A percentile compares a stretch with the other conserved stretches of the same genome.
phyloP scores from a whole-genome alignment of 441 rosid genomes.

The Erysimum cheiri region DNA sequence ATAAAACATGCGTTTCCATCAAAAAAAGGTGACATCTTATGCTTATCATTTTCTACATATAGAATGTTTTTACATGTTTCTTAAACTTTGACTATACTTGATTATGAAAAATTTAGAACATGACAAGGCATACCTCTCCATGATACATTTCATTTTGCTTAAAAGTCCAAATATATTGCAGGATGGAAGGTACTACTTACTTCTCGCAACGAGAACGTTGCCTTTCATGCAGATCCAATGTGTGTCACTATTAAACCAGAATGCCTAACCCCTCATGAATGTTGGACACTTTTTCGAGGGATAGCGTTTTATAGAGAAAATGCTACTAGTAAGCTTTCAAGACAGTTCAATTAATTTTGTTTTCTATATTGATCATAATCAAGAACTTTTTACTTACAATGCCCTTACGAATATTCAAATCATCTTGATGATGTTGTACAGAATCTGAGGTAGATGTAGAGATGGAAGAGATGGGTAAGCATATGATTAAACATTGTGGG shows the following conservation, averaged over 20 bases:
- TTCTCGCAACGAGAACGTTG: conserved; percentile 30
- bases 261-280: conserved; percentile 20
- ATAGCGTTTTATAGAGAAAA: conserved; percentile 25
- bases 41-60: not conserved
- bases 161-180: not conserved
- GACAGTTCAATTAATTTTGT: not conserved
- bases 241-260: conserved; percentile 25
- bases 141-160: not conserved
- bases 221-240: conserved; percentile 25
- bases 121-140: no score
- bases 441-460: not conserved
- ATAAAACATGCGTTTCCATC: conserved; percentile 27
- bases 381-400: not conserved
- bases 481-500: conserved; percentile 4
- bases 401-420: not conserved
- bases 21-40: conserved; percentile 1
- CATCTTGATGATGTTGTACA: not conserved
- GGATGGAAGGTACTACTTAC: conserved; percentile 40
- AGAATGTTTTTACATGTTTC: no score
- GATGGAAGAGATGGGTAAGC: conserved; percentile 18
- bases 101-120: not conserved
- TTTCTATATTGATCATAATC: no score
- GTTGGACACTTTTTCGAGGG: conserved; percentile 32
- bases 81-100: not conserved
- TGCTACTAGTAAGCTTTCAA: not conserved